Percentiles rank a stretch among this genome's conserved stretches.
Evolutionary conservation across 192 early-diverging fungal genomes (phyloP).

Genomic region (Coemansia aciculifera): DNA sequence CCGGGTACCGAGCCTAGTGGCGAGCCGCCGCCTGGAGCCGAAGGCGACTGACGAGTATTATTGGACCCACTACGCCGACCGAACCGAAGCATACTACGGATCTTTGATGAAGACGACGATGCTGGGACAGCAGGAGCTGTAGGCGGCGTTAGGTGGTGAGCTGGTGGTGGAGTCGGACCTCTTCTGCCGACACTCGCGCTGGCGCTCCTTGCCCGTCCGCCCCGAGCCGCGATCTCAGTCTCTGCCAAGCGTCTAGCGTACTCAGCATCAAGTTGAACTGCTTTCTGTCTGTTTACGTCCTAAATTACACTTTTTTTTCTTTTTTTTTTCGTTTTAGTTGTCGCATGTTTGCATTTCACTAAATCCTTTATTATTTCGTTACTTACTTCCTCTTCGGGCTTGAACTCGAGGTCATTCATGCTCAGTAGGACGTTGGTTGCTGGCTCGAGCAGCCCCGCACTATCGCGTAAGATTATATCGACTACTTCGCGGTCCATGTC

Average conservation of each 20-base stretch:
- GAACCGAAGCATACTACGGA: conserved; percentile 39
- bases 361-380: conserved; percentile 2
- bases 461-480: conserved; percentile 21
- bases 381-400: conserved; percentile 25
- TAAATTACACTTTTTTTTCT: background rate
- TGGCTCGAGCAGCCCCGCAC: conserved; percentile 19
- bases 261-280: conserved; percentile 21
- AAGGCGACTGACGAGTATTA: background rate
- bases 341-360: background rate
- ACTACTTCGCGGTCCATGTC: conserved; percentile 39
- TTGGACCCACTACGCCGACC: conserved; percentile 18
- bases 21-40: background rate
- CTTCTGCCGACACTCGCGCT: conserved; percentile 6
- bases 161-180: background rate
- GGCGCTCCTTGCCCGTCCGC: conserved; percentile 4
- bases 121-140: background rate
- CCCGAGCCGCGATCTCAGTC: conserved; percentile 19
- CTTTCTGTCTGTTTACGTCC: conserved; percentile 12
- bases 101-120: conserved; percentile 20
- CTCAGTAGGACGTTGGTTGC: conserved; percentile 21
- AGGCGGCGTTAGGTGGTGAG: background rate
- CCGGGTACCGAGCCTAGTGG: background rate
- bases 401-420: conserved; percentile 42
- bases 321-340: too few species aligned
- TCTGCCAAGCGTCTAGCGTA: conserved; percentile 26